A percentile compares a stretch with the other conserved stretches of the same genome.
Evolutionary conservation across 345 rosid genomes (phyloP).

Genomic region (Stellera chamaejasme): DNA sequence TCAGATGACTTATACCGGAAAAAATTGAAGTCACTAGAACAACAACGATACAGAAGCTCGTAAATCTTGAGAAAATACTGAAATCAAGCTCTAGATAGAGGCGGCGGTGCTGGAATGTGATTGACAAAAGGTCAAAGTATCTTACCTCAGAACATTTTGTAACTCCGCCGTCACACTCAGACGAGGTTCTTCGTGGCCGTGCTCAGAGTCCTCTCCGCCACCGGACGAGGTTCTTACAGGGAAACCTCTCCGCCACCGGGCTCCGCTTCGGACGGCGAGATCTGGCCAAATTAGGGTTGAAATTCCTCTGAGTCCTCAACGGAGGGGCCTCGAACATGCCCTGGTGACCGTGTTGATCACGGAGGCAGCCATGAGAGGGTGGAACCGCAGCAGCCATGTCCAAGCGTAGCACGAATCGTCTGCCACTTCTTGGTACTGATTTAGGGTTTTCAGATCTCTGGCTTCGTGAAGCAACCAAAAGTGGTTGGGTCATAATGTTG

Average conservation of each 20-base stretch:
- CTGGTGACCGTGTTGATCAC: slow-evolving; percentile 13
- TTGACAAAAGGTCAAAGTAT: background rate
- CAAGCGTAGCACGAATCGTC: too few relatives aligned
- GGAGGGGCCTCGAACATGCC: slow-evolving; percentile 13
- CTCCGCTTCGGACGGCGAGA: slow-evolving; percentile 26
- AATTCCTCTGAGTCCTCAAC: slow-evolving; percentile 2
- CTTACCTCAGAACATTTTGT: slow-evolving; percentile 45
- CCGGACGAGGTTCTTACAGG: slow-evolving; percentile 29
- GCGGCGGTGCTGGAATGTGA: background rate
- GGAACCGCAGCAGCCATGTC: slow-evolving; percentile 20
- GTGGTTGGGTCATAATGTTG: too few relatives aligned
- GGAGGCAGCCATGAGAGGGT: slow-evolving; percentile 12
- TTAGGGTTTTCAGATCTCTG: too few relatives aligned
- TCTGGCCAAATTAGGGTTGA: slow-evolving; percentile 12
- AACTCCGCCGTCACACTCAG: background rate
- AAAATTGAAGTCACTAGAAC: too few relatives aligned
- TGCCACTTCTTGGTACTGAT: too few relatives aligned
- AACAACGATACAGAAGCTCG: too few relatives aligned
- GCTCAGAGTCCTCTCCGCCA: slow-evolving; percentile 33
- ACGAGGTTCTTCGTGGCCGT: background rate
- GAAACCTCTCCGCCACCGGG: slow-evolving; percentile 20
- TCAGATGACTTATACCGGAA: too few relatives aligned
- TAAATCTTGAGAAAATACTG: background rate
- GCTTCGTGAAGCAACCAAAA: too few relatives aligned
- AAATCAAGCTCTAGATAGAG: background rate